phyloP scores from a whole-genome alignment of 2,329 filamentous ascomycete species.

The Shiraia sp. region DNA sequence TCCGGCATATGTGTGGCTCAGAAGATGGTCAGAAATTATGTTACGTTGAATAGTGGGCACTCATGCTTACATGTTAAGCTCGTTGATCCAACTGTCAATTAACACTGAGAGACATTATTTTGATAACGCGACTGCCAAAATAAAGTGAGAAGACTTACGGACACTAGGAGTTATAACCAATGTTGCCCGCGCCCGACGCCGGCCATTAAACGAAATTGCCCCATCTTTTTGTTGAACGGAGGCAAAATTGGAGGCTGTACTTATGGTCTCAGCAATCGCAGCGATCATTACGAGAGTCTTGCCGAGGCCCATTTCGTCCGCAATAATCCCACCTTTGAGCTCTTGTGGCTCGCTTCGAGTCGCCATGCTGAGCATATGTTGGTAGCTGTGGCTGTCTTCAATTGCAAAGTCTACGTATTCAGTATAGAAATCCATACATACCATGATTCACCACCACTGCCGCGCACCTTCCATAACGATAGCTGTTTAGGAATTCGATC shows the following conservation, averaged over 20 bases:
- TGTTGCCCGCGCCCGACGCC: not conserved
- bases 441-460: too few species aligned
- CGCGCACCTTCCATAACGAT: too few species aligned
- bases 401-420: too few species aligned
- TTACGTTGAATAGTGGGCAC: not conserved
- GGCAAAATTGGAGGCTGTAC: not conserved
- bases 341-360: too few species aligned
- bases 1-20: not conserved
- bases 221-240: not conserved
- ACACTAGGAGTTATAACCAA: not conserved
- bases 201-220: not conserved
- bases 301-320: slow-evolving; percentile 19
- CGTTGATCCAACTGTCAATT: not conserved
- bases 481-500: too few species aligned
- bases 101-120: not conserved
- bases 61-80: not conserved
- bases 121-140: not conserved
- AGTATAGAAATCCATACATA: too few species aligned
- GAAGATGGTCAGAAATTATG: not conserved
- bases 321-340: slow-evolving; percentile 14
- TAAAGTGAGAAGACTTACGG: not conserved
- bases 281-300: slow-evolving; percentile 22
- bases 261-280: slow-evolving; percentile 5
- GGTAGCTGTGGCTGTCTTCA: too few species aligned
- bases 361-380: too few species aligned